Base-by-base conservation (phyloP, 768 basidiomycete species). In the Russula emetica region DNA sequence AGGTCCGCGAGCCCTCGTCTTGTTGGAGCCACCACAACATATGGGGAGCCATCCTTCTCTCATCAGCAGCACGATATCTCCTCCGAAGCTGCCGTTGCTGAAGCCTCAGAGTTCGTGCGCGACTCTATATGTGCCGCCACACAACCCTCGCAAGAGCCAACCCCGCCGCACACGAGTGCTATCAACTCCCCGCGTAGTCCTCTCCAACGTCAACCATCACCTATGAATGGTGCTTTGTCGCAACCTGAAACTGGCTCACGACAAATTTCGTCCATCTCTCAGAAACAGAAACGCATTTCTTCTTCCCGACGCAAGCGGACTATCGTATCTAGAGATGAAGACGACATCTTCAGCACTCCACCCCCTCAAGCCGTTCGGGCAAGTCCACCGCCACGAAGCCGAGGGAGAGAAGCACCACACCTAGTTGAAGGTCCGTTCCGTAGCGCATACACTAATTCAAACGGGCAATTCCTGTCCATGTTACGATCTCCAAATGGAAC, bases 381-480 rank as follows among this genome's bases (percentile, higher is more conserved):
- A 28, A 55, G 32, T 38, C 11, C 63, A 16, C 52, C 26, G 2
- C 32, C 26, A 22, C 34, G 22, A 52, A 5, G 36, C 18, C 22
- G 50, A 47, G 34, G 28, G 11, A 66, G 67, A 28, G 64, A 68
- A 56, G 68, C 66, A 3, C 72, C 72, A 28, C 68, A 68, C 11
- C 60, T 71, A 6, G 62, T 66, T 20, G 68, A 71, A 30, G 71
- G 72, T 10, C 63, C 71, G 7, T 71, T 67, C 54, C 70, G 67
- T 52, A 70, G 62, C 53, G 67, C 68, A 38, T 68, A 71, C 28
- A 67, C 68, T 9, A 69, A 69, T 59, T 53, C 64, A 24, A 66
- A 58, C 1, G 70, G 68, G 4, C 53, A 53, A 13, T 16, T 58
- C 11, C 63, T 58, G 13, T 44, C 63, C 32, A 53, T 57, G 49